phyloP scores from a whole-genome alignment of 495 filamentous ascomycete species.

The Hypoxylon subgilvum region DNA sequence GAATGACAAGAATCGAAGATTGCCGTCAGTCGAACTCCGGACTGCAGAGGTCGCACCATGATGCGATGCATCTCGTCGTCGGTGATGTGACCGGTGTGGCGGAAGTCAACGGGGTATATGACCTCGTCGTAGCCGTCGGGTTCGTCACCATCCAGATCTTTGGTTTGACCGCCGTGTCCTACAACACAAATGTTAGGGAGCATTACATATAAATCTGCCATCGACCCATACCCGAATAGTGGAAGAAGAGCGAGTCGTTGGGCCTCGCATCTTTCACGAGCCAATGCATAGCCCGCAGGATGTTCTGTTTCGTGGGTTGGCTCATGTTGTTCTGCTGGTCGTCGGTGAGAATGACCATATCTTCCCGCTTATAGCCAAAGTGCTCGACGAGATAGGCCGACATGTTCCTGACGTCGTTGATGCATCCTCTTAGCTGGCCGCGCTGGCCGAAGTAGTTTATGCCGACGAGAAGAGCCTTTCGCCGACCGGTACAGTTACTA shows the following conservation, averaged over 20 bases:
- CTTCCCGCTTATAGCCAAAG: constrained; percentile 92
- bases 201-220: not conserved
- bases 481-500: constrained; percentile 85
- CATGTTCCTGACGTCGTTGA: constrained; percentile 99
- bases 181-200: constrained; percentile 5
- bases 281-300: constrained; percentile 98
- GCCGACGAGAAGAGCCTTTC: constrained; percentile 93
- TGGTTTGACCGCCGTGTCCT: constrained; percentile 98
- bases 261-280: constrained; percentile 91
- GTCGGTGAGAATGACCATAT: constrained; percentile 98
- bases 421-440: constrained; percentile 91
- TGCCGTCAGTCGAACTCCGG: constrained; percentile 89
- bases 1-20: constrained; percentile 99
- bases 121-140: constrained; percentile 97
- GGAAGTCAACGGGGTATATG: constrained; percentile 96
- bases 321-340: constrained; percentile 98
- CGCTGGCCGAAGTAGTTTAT: constrained; percentile 98
- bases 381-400: constrained; percentile 86
- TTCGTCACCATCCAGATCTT: constrained; percentile 92
- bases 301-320: constrained; percentile 95
- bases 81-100: constrained; percentile 87
- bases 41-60: constrained; percentile 82
- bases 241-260: constrained; percentile 97
- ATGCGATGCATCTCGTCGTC: constrained; percentile 99
- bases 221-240: constrained; percentile 85